These are phyloP conservation scores for Dactylella cylindrospora DNA, from an alignment of 2,329 filamentous ascomycete genomes.

Conservation along the genomic window DNA sequence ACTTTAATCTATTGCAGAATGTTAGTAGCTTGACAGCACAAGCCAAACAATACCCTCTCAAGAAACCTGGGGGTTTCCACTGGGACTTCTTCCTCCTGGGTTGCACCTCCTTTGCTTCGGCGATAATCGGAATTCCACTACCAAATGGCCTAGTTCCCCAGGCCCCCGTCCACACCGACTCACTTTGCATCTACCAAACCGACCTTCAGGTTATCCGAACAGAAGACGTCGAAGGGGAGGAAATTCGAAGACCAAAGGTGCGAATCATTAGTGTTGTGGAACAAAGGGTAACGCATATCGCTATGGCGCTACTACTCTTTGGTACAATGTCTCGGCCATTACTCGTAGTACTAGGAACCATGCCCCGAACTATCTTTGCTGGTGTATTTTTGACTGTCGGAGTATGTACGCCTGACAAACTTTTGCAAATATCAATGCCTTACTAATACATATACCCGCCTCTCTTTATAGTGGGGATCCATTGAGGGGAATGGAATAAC, in stretches of 20 bases:
- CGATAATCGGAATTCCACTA: conserved; percentile 74
- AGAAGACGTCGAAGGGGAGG: conserved; percentile 61
- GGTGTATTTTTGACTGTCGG: conserved; percentile 40
- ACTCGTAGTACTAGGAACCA: conserved; percentile 71
- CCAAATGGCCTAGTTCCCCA: conserved; percentile 83
- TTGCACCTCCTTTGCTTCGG: conserved; percentile 72
- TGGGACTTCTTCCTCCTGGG: conserved; percentile 83
- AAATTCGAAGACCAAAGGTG: conserved; percentile 48
- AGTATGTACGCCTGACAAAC: conserved; percentile 10
- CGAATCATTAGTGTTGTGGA: conserved; percentile 66
- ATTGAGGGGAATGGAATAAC: conserved; percentile 79
- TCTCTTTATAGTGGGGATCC: conserved; percentile 78
- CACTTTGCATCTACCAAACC: conserved; percentile 70
- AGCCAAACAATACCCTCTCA: conserved; percentile 77
- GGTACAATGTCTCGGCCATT: conserved; percentile 77
- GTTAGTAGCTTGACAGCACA: conserved; percentile 59
- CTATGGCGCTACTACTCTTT: conserved; percentile 74
- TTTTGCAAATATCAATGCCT: neutral
- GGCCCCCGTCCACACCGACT: conserved; percentile 77
- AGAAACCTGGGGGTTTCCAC: conserved; percentile 79
- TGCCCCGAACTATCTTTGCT: conserved; percentile 64
- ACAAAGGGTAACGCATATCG: conserved; percentile 75
- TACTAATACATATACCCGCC: conserved; percentile 49
- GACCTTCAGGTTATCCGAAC: conserved; percentile 57
- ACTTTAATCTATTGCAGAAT: conserved; percentile 50